Base-by-base conservation (phyloP, 1,139 yeast genomes). In the Lodderomyces jiufengensis region DNA sequence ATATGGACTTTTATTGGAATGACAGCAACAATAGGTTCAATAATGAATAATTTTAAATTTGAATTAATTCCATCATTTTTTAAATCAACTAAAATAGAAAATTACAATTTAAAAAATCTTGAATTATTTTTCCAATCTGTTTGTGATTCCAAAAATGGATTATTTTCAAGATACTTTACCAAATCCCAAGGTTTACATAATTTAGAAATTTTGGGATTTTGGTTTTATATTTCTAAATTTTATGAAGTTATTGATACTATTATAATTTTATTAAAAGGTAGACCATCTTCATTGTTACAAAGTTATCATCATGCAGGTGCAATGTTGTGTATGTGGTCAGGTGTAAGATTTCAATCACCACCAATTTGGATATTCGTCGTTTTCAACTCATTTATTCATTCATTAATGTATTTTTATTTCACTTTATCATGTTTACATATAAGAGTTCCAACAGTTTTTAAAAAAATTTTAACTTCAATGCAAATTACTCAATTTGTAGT, bases 221-320 rank as follows among this genome's bases (percentile, higher is more conserved):
- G 80, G 67, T 82, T 82, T 54, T 82, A 82, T 56, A 57, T 82
- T 30, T 78, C 86, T 46, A 82, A 82, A 61, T 82, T 78, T 49
- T 82, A 82, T 52, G 90, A 83, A 57, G 83, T 82, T 29, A 51
- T 82, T 26, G 92, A 82, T 57, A 82, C 90, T 5, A 57, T 75
- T 30, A 76, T 82, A 47, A 82, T 82, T 44, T 66, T 82, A 39
- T 67, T 80, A 42, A 82, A 82, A 59, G 90, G 90, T 32, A 70
- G 74, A 54, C 84, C 81, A 27, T 76, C 85, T 10, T 76, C 84
- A 4, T 61, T 82, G 44, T 66, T 82, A 49, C 90, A 82, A 59
- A 78, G 85, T 43, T 82, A 82, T 58, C 90, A 82, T 55, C 92
- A 83, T 55, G 77, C 90, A 2, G 92, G 90, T 27, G 92, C 92